Evolutionary conservation across 1,139 yeast genomes (phyloP), one percentile per base, ranked within the genome.

Genomic region (Pichia kudriavzevii): DNA sequence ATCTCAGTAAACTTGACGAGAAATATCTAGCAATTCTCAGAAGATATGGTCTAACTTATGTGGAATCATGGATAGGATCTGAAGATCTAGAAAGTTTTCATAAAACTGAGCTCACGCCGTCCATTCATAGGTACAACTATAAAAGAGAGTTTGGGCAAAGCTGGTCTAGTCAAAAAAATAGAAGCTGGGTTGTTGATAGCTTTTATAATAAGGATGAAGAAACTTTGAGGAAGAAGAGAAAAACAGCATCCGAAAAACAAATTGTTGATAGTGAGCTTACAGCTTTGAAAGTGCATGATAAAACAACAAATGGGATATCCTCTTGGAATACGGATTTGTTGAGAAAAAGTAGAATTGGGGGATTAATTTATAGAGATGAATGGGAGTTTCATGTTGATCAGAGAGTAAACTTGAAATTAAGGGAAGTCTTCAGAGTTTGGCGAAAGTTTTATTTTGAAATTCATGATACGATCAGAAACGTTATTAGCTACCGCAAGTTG

Each of bases 11-110:
- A 5, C 30, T 41, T 19, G 42, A 35, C 30, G 19, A 20, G n/a
- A 20, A 28, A 5, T 41, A 39, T 26, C 11, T 28, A 3, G 27
- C 37, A 10, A 34, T 39, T 13, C 43, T 42, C 5, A 27, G 43
- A n/a, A 28, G 43, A 13, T 41, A 33, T 26, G 46, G 45, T 7
- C 14, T 36, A 10, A 26, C 43, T 2, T 41, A 26, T 38, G 33
- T 37, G 22, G 43, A 43, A 25, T 28, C 41, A 4, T 42, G 35
- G 33, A 13, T 35, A 2, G 12, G 15, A 16, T 20, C 24, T 9
- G 36, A 30, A 5, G 41, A 38, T 20, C 22, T 18, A 12, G 18
- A 21, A 14, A 15, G 7, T 3, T 20, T 25, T 10, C n/a, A 22
- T 11, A n/a, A 11, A 10, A n/a, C 15, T 15, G 43, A 30, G 5